These are phyloP conservation scores for Citrus mangshanensis DNA, from an alignment of 345 rosid species.

Conservation along the genomic window DNA sequence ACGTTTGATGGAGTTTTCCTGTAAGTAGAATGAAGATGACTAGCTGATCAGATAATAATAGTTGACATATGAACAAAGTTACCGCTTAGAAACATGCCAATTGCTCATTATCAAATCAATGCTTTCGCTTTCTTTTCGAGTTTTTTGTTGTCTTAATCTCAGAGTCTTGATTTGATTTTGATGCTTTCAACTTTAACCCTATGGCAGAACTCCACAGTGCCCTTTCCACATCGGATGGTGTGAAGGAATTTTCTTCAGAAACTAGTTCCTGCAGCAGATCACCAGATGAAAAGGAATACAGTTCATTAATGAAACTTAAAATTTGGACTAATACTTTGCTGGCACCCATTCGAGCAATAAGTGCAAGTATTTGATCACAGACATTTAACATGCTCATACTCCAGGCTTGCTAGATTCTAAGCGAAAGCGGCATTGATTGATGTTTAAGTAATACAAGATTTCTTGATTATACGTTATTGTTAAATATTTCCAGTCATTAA, in stretches of 20 bases:
- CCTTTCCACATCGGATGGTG: slow-evolving; percentile 79
- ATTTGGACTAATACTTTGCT: background rate
- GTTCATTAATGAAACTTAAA: background rate
- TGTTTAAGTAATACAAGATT: background rate
- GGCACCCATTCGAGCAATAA: background rate
- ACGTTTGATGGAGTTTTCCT: background rate
- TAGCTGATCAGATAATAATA: background rate
- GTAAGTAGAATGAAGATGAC: background rate
- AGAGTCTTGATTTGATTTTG: slow-evolving; percentile 20
- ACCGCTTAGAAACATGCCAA: background rate
- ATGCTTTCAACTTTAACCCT: slow-evolving; percentile 33
- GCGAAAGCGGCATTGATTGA: background rate
- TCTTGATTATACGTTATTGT: too few species aligned
- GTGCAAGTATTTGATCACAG: background rate
- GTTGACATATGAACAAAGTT: background rate
- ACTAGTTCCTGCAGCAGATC: slow-evolving; percentile 56
- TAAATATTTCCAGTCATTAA: background rate
- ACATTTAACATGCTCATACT: background rate
- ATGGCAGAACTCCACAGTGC: slow-evolving; percentile 75
- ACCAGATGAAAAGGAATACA: background rate
- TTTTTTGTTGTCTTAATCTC: slow-evolving; percentile 27
- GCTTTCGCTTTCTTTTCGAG: slow-evolving; percentile 66
- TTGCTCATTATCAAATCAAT: slow-evolving; percentile 20
- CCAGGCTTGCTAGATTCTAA: background rate
- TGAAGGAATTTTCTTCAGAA: slow-evolving; percentile 46